Evolutionary conservation across 208 protist genomes (phyloP), one percentile per base, ranked within the genome.

Genomic region (Wallacemonas sp.): DNA sequence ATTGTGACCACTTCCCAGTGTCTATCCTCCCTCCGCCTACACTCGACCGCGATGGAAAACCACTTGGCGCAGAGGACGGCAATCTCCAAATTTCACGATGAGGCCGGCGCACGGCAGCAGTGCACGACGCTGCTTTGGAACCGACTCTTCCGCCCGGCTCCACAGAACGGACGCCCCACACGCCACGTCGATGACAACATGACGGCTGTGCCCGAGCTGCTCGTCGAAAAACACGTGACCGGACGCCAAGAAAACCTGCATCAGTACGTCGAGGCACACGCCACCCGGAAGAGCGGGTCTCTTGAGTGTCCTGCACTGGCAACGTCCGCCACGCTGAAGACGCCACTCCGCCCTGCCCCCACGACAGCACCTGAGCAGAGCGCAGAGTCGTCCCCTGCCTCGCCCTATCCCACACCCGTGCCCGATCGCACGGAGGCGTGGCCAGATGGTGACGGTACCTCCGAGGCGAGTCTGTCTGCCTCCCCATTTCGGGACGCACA

Each of bases 401-500:
- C 25, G n/a, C 25, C 25, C 25, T 23, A 52, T 12, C 46, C 22
- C 25, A 52, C 25, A 16, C n/a, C n/a, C 25, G 14, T 52, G 14
- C 18, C 14, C 18, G 46, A 29, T 22, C 25, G 46, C 7, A 20
- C 14, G 8, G 46, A 29, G 0, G 11, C 39, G 12, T 44, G 11
- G n/a, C n/a, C n/a, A n/a, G 36, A 41, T 14, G 36, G 36, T 7
- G 10, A 41, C 36, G 36, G 0, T 0, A 14, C 7, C 36, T 14
- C 10, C 36, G 36, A 41, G 36, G 36, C 36, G 36, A 14, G 10
- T 14, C 36, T 41, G 36, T 41, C 36, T 1, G 32, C 46, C 18
- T 67, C 57, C 18, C 68, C 44, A 20, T 70, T 44, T 1, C 25
- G 25, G 26, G 18, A 3, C 52, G 41, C 18, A 41, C n/a, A 16